phyloP scores from a whole-genome alignment of 805 yeast species.

The Huiozyma sinensis region DNA sequence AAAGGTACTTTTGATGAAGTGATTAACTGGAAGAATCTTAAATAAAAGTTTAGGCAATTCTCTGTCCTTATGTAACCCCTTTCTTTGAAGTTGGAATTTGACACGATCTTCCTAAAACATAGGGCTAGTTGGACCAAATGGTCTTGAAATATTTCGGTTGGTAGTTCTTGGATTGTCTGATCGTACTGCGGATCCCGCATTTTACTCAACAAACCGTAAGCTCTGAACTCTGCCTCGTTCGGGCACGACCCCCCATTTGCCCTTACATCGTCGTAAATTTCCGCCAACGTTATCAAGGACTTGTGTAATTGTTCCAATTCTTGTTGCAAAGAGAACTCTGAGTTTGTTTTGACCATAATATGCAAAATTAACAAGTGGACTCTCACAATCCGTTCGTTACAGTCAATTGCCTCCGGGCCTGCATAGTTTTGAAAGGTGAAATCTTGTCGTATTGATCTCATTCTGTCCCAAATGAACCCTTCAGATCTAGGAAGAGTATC shows the following conservation, averaged over 20 bases:
- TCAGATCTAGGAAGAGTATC: constrained; percentile 72
- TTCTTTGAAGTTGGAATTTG: constrained; percentile 50
- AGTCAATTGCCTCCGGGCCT: constrained; percentile 88
- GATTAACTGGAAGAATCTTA: constrained; percentile 51
- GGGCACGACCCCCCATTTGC: constrained; percentile 58
- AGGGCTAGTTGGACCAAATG: constrained; percentile 59
- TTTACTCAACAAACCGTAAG: constrained; percentile 73
- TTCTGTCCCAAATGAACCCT: constrained; percentile 92
- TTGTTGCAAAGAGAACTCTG: constrained; percentile 85
- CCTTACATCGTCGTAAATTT: constrained; percentile 74
- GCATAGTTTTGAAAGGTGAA: constrained; percentile 89
- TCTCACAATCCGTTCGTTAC: constrained; percentile 84
- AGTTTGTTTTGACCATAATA: constrained; percentile 63
- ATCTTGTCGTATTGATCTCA: constrained; percentile 92
- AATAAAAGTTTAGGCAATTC: constrained; percentile 52
- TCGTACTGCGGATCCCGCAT: constrained; percentile 79
- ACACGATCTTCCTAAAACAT: constrained; percentile 52
- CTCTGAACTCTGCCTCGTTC: constrained; percentile 88
- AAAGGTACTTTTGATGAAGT: constrained; percentile 46
- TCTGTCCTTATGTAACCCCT: constrained; percentile 42
- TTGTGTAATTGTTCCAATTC: constrained; percentile 91
- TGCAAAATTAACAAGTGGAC: constrained; percentile 77
- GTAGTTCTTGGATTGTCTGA: constrained; percentile 59
- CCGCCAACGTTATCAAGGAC: constrained; percentile 77
- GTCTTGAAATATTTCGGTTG: constrained; percentile 43